These are phyloP conservation scores for Jasminum sambac DNA, from an alignment of 257 asterid genomes.

Conservation along the genomic window DNA sequence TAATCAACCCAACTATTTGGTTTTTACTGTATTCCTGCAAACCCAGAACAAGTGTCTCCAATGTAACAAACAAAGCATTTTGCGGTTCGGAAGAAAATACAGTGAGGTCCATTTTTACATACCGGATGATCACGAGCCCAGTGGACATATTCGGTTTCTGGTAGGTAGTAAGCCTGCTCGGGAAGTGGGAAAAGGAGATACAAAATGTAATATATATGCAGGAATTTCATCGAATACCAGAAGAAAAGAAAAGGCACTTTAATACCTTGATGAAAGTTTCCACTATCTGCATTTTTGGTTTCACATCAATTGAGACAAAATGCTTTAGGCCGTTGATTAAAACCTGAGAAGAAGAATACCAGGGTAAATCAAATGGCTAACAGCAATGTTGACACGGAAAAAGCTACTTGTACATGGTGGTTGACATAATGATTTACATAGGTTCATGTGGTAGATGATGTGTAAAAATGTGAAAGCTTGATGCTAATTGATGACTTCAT, in stretches of 20 bases:
- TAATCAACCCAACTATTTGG: slow-evolving; percentile 78
- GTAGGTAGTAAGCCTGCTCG: slow-evolving; percentile 93
- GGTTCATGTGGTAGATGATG: no score
- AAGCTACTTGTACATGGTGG: no score
- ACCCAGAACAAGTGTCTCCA: slow-evolving; percentile 15
- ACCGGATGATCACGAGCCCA: slow-evolving; percentile 98
- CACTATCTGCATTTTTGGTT: slow-evolving; percentile 83
- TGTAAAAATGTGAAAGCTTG: no score
- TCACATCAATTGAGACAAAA: slow-evolving; percentile 72
- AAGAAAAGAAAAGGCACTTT: neutral
- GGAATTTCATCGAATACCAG: neutral
- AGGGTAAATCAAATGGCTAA: slow-evolving; percentile 21
- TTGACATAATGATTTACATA: no score
- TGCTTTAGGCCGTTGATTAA: slow-evolving; percentile 93
- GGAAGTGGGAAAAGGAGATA: slow-evolving; percentile 3
- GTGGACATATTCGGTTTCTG: slow-evolving; percentile 95
- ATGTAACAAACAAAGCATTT: neutral
- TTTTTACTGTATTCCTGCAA: slow-evolving; percentile 80
- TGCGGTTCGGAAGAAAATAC: neutral
- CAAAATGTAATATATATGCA: neutral
- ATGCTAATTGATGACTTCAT: no score
- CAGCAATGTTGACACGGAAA: neutral
- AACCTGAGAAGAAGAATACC: slow-evolving; percentile 54
- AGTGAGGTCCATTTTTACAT: slow-evolving; percentile 27
- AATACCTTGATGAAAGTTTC: slow-evolving; percentile 92